phyloP scores from a whole-genome alignment of 208 protist species.

The Acanthamoeba rhysodes region DNA sequence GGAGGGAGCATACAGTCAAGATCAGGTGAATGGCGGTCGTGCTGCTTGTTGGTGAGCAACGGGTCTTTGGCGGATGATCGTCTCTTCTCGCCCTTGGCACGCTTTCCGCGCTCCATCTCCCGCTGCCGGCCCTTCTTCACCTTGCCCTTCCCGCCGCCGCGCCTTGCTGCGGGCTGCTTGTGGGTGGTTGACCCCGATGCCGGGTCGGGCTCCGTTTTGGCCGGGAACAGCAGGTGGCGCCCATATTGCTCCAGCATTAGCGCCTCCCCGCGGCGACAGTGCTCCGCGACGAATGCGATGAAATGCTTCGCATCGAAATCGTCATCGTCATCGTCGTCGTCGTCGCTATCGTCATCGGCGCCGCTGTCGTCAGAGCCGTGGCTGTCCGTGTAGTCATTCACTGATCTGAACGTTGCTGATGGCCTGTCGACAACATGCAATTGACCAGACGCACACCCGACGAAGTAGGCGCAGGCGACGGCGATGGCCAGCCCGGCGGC shows the following conservation, averaged over 20 bases:
- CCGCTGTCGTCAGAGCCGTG: neutral
- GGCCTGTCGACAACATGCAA: neutral
- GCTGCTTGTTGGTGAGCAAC: neutral
- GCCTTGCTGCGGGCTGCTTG: neutral
- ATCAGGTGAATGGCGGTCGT: neutral
- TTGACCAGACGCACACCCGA: neutral
- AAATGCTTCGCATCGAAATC: neutral
- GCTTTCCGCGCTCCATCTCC: neutral
- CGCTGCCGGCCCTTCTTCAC: conserved; percentile 39
- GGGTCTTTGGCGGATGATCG: neutral
- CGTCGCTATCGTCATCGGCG: neutral
- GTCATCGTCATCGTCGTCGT: neutral
- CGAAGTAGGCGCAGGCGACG: conserved; percentile 1
- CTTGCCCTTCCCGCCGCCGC: conserved; percentile 15
- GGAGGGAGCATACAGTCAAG: neutral
- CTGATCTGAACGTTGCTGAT: neutral
- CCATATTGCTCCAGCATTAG: neutral
- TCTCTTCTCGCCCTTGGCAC: conserved; percentile 10
- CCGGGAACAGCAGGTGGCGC: conserved; percentile 7
- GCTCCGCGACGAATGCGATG: neutral
- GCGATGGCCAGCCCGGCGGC: conserved; percentile 2
- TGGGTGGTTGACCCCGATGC: too few relatives aligned
- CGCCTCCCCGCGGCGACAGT: neutral
- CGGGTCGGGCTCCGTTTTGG: neutral
- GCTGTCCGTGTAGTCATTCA: neutral